Conservation (phyloP, 108 stramenopile species). For the Nitzschia palea region DNA sequence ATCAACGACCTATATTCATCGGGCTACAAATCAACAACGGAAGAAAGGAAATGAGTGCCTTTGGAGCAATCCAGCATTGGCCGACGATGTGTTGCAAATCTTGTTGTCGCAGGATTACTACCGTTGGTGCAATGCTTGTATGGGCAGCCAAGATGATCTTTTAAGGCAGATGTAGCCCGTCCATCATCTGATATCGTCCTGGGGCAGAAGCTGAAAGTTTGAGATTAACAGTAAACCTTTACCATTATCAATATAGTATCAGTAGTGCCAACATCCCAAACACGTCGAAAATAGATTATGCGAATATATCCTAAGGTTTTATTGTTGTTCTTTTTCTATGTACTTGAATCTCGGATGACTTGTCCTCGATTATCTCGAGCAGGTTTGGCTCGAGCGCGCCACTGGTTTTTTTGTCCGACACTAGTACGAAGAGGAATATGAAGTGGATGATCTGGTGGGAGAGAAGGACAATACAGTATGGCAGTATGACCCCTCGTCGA, state of each 20-base stretch:
- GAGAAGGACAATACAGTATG: slow-evolving; percentile 31
- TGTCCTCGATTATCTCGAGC: slow-evolving; percentile 44
- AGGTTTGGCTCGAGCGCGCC: slow-evolving; percentile 35
- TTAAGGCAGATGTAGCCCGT: too few species aligned
- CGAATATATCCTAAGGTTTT: too few species aligned
- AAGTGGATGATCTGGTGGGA: slow-evolving; percentile 26
- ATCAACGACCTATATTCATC: background rate
- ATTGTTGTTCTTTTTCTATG: too few species aligned
- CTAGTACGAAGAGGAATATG: slow-evolving; percentile 45
- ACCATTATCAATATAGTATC: too few species aligned
- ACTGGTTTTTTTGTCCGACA: slow-evolving; percentile 40
- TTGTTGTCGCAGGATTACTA: slow-evolving; percentile 18
- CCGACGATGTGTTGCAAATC: slow-evolving; percentile 11
- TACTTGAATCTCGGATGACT: too few species aligned
- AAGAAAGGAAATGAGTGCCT: background rate
- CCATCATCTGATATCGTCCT: too few species aligned
- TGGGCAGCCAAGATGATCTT: slow-evolving; percentile 7
- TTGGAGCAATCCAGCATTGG: background rate
- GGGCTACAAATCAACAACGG: background rate
- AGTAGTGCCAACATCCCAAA: too few species aligned
- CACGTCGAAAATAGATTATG: too few species aligned
- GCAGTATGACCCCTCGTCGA: slow-evolving; percentile 27
- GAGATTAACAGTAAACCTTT: too few species aligned
- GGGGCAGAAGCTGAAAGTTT: too few species aligned
- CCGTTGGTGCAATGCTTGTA: slow-evolving; percentile 21